Percentiles rank a stretch among this genome's conserved stretches.
Conservation (phyloP, 2,329 filamentous ascomycete species). For the Aspergillus oerlinghausenensis region DNA sequence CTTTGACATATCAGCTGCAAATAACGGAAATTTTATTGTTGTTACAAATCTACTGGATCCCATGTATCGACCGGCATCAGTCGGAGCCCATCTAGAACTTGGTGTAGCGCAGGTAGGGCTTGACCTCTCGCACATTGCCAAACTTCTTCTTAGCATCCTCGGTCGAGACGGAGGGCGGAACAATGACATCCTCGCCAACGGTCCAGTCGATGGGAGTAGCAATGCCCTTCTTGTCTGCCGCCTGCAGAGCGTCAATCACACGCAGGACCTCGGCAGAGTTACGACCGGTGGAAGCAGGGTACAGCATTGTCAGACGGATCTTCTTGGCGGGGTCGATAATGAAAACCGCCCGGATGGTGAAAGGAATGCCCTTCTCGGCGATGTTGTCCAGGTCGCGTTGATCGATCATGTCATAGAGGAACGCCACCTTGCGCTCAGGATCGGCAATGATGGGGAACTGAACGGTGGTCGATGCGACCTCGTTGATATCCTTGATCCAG, state of each 20-base stretch:
- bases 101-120: constrained; percentile 46
- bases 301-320: constrained; percentile 86
- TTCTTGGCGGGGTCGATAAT: constrained; percentile 92
- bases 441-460: constrained; percentile 78
- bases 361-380: constrained; percentile 66
- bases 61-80: background rate
- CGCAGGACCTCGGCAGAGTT: constrained; percentile 76
- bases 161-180: constrained; percentile 75
- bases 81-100: constrained; percentile 13
- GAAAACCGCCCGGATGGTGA: constrained; percentile 93
- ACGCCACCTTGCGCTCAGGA: constrained; percentile 72
- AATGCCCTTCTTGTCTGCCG: constrained; percentile 80
- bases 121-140: constrained; percentile 62
- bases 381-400: constrained; percentile 78
- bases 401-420: constrained; percentile 77
- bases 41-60: background rate
- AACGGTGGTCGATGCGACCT: constrained; percentile 67
- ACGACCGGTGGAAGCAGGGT: constrained; percentile 84
- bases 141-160: constrained; percentile 86
- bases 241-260: constrained; percentile 73
- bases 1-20: background rate
- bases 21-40: background rate
- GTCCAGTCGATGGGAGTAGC: constrained; percentile 90
- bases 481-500: constrained; percentile 86
- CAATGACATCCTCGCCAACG: constrained; percentile 85